These are phyloP conservation scores for Rhodotorula toruloides DNA, from an alignment of 768 basidiomycete species.

Conservation along the genomic window DNA sequence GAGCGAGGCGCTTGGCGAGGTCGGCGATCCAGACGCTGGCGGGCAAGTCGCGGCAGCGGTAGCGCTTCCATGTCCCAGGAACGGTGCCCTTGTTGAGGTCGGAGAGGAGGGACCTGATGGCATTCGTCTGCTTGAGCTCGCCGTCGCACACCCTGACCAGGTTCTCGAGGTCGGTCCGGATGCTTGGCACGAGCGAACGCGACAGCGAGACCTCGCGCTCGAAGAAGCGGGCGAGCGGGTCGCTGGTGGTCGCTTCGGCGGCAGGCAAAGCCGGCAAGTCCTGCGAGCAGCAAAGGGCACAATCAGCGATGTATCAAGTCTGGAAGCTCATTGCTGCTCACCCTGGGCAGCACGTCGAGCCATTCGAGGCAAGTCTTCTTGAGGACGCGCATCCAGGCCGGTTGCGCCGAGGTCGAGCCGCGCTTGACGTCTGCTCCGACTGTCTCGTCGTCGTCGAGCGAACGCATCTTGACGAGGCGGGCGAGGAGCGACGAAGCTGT, in stretches of 20 bases:
- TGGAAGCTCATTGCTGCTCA: no score
- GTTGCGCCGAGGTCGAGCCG: slow-evolving; percentile 57
- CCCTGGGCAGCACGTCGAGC: slow-evolving; percentile 69
- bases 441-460: slow-evolving; percentile 74
- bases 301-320: background rate
- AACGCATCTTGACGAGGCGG: slow-evolving; percentile 89
- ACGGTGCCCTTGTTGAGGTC: slow-evolving; percentile 74
- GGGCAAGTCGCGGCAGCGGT: slow-evolving; percentile 55
- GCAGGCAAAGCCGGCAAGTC: slow-evolving; percentile 46
- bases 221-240: slow-evolving; percentile 84
- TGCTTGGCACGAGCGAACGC: slow-evolving; percentile 66
- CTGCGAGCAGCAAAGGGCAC: slow-evolving; percentile 27
- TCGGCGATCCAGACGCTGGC: slow-evolving; percentile 82
- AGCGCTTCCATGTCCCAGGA: slow-evolving; percentile 25
- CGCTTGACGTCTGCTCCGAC: slow-evolving; percentile 49
- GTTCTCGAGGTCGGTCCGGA: slow-evolving; percentile 73
- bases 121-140: slow-evolving; percentile 89
- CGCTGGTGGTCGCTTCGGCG: slow-evolving; percentile 54
- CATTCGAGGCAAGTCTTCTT: slow-evolving; percentile 78
- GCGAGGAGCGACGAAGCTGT: slow-evolving; percentile 75
- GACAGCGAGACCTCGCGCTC: slow-evolving; percentile 79
- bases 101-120: slow-evolving; percentile 84
- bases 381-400: slow-evolving; percentile 89
- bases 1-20: slow-evolving; percentile 70
- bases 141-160: slow-evolving; percentile 81